These are phyloP conservation scores for Mycena haematopus DNA, from an alignment of 768 basidiomycete species.

Conservation along the genomic window DNA sequence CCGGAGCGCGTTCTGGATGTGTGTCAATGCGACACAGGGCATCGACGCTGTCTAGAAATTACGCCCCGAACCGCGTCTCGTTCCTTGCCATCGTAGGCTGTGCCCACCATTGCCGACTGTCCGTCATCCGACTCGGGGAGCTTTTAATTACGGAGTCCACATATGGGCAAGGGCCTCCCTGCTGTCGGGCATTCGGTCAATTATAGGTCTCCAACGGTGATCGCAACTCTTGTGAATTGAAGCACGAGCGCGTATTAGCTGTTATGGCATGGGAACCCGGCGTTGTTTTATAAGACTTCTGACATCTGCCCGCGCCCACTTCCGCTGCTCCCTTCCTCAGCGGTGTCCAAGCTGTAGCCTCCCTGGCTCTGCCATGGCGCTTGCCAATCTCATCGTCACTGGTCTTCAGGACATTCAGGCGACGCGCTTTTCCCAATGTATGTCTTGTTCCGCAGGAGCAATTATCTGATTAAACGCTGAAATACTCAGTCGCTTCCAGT, in stretches of 20 bases:
- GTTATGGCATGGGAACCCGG: constrained; percentile 18
- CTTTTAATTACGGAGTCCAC: constrained; percentile 16
- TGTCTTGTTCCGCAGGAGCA: constrained; percentile 20
- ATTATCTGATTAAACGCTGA: neutral
- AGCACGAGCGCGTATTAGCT: constrained; percentile 1
- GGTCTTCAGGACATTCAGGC: constrained; percentile 47
- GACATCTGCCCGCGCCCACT: constrained; percentile 13
- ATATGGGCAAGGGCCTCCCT: constrained; percentile 2
- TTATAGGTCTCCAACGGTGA: neutral
- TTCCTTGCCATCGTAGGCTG: neutral
- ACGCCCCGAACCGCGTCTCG: neutral
- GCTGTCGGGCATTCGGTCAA: neutral
- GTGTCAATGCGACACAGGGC: neutral
- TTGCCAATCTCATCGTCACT: constrained; percentile 28
- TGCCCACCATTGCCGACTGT: constrained; percentile 14
- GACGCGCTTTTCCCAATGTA: constrained; percentile 52
- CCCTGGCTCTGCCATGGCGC: constrained; percentile 16
- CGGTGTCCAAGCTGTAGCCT: constrained; percentile 17
- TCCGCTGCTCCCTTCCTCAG: constrained; percentile 9
- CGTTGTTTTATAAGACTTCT: constrained; percentile 4
- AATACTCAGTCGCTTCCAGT: constrained; percentile 53
- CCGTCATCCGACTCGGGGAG: constrained; percentile 1
- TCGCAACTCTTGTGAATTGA: too few species aligned
- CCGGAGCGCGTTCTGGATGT: constrained; percentile 7
- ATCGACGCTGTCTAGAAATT: constrained; percentile 4